phyloP scores from a whole-genome alignment of 2,329 filamentous ascomycete species.

The Colletotrichum brevisporum region DNA sequence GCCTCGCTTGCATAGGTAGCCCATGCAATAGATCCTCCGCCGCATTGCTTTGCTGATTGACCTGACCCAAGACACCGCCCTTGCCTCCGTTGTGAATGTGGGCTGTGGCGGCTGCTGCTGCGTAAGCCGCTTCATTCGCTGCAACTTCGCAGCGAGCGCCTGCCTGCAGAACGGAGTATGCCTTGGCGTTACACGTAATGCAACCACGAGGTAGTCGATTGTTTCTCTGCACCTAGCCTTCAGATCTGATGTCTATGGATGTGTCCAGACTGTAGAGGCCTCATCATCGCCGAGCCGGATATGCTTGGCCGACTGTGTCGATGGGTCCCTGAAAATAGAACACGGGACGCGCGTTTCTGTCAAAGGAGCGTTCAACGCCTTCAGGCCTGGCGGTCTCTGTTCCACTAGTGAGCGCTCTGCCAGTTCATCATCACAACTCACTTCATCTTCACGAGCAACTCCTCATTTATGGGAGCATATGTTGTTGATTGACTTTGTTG shows the following conservation, averaged over 20 bases:
- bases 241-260: not conserved
- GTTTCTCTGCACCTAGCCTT: not conserved
- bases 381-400: conserved; percentile 2
- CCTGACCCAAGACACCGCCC: no score
- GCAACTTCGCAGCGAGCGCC: not conserved
- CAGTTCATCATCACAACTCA: not conserved
- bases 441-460: not conserved
- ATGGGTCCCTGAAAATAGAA: not conserved
- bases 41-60: not conserved
- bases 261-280: not conserved
- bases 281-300: conserved; percentile 18
- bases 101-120: not conserved
- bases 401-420: not conserved
- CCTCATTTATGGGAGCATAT: not conserved
- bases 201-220: not conserved
- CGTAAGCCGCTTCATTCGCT: not conserved
- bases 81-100: no score
- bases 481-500: conserved; percentile 5
- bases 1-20: not conserved
- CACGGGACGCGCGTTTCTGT: not conserved
- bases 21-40: not conserved
- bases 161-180: not conserved
- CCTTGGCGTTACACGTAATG: not conserved
- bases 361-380: conserved; percentile 2
- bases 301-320: not conserved